These are phyloP conservation scores for Albifimbria verrucaria DNA, from an alignment of 2,329 filamentous ascomycete genomes.

Conservation along the genomic window DNA sequence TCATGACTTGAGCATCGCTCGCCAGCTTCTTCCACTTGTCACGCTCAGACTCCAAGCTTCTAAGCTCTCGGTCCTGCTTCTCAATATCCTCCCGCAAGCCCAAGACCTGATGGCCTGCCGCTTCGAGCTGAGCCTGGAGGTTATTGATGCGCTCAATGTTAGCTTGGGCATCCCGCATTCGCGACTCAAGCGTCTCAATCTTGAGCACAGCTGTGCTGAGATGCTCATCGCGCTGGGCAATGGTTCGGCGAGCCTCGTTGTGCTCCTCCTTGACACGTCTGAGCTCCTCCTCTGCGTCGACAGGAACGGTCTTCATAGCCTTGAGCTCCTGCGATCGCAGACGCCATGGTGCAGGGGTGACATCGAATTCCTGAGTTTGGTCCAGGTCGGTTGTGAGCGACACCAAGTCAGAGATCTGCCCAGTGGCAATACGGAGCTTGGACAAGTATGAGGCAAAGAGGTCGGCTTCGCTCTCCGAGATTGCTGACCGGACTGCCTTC, in stretches of 20 bases:
- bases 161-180: slow-evolving; percentile 78
- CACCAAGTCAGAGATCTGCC: slow-evolving; percentile 66
- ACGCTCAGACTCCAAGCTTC: slow-evolving; percentile 60
- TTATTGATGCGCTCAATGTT: slow-evolving; percentile 69
- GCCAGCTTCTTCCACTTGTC: slow-evolving; percentile 71
- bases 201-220: slow-evolving; percentile 86
- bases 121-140: slow-evolving; percentile 58
- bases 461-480: slow-evolving; percentile 60
- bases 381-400: slow-evolving; percentile 67
- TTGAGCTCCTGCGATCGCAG: slow-evolving; percentile 78
- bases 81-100: slow-evolving; percentile 62
- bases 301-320: slow-evolving; percentile 73
- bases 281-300: slow-evolving; percentile 83
- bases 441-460: slow-evolving; percentile 66
- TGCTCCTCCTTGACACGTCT: slow-evolving; percentile 76
- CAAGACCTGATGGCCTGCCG: slow-evolving; percentile 46
- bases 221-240: slow-evolving; percentile 73
- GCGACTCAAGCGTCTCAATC: slow-evolving; percentile 86
- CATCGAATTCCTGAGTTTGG: slow-evolving; percentile 76
- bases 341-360: slow-evolving; percentile 74
- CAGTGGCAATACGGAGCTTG: slow-evolving; percentile 63
- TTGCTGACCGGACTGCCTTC: slow-evolving; percentile 43
- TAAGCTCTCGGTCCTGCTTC: slow-evolving; percentile 64
- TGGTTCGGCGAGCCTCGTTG: slow-evolving; percentile 68
- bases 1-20: slow-evolving; percentile 55